phyloP scores from a whole-genome alignment of 345 rosid species.

The Eucalyptus marginata region DNA sequence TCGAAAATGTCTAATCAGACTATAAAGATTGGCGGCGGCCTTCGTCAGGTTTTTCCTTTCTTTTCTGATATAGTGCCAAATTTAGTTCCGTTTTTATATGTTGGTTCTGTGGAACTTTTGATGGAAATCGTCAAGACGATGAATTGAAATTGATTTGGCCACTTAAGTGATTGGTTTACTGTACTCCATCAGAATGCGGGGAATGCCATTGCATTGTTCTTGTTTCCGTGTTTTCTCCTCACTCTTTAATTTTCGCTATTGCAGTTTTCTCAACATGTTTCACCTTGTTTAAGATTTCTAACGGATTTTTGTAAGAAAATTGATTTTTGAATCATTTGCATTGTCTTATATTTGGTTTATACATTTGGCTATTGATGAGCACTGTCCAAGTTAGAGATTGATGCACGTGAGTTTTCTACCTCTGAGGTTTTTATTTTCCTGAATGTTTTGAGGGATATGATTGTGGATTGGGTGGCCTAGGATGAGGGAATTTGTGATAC shows the following conservation, averaged over 20 bases:
- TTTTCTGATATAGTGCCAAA: background rate
- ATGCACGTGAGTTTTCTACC: background rate
- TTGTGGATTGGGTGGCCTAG: background rate
- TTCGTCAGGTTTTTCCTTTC: constrained; percentile 49
- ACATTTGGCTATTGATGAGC: background rate
- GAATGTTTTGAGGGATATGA: background rate
- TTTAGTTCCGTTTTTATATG: background rate
- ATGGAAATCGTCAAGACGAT: background rate
- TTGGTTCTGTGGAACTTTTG: background rate
- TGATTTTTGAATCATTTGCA: background rate
- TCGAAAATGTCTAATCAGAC: constrained; percentile 61
- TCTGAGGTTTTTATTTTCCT: background rate
- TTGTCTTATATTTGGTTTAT: background rate
- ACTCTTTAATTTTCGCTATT: background rate
- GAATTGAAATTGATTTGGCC: background rate
- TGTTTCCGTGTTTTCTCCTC: background rate
- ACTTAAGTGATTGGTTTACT: background rate
- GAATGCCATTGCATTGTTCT: background rate
- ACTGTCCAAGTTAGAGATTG: background rate
- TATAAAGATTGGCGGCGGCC: constrained; percentile 85
- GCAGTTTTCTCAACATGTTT: background rate
- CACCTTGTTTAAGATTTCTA: background rate
- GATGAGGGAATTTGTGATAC: background rate
- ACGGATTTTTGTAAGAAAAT: background rate
- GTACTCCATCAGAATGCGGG: background rate